Conservation (phyloP, 2,329 filamentous ascomycete genomes). For the Pseudogymnoascus sp. region DNA sequence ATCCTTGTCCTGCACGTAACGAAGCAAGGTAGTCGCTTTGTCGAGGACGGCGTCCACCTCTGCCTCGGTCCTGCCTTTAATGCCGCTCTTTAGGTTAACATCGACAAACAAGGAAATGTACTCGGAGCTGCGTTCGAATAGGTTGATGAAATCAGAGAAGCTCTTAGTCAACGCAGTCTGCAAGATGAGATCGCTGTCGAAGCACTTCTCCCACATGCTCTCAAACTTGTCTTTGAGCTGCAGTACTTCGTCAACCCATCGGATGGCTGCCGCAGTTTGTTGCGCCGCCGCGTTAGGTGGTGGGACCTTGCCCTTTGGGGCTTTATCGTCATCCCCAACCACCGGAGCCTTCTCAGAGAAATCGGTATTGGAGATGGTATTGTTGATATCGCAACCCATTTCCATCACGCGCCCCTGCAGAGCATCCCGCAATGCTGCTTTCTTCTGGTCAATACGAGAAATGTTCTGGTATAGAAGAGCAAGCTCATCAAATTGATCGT, state of each 20-base stretch:
- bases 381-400: slow-evolving; percentile 77
- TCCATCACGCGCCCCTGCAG: slow-evolving; percentile 70
- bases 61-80: slow-evolving; percentile 83
- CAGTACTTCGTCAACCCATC: slow-evolving; percentile 91
- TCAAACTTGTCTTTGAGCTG: slow-evolving; percentile 85
- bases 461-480: slow-evolving; percentile 75
- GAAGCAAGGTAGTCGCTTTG: slow-evolving; percentile 78
- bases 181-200: slow-evolving; percentile 65
- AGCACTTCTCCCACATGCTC: slow-evolving; percentile 63
- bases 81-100: slow-evolving; percentile 87
- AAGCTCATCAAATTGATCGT: slow-evolving; percentile 72
- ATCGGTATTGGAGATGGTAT: slow-evolving; percentile 47
- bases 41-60: slow-evolving; percentile 81
- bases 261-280: slow-evolving; percentile 78
- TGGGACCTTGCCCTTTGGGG: slow-evolving; percentile 40
- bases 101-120: slow-evolving; percentile 96
- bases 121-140: slow-evolving; percentile 77
- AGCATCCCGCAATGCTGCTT: slow-evolving; percentile 58
- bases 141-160: slow-evolving; percentile 88
- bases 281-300: slow-evolving; percentile 56
- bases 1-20: slow-evolving; percentile 87
- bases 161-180: slow-evolving; percentile 78
- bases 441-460: slow-evolving; percentile 65
- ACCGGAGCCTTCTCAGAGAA: slow-evolving; percentile 33
- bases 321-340: slow-evolving; percentile 39